Percentiles rank a stretch among this genome's conserved stretches.
phyloP scores from a whole-genome alignment of 2,329 filamentous ascomycete genomes.

The Fusarium camptoceras region DNA sequence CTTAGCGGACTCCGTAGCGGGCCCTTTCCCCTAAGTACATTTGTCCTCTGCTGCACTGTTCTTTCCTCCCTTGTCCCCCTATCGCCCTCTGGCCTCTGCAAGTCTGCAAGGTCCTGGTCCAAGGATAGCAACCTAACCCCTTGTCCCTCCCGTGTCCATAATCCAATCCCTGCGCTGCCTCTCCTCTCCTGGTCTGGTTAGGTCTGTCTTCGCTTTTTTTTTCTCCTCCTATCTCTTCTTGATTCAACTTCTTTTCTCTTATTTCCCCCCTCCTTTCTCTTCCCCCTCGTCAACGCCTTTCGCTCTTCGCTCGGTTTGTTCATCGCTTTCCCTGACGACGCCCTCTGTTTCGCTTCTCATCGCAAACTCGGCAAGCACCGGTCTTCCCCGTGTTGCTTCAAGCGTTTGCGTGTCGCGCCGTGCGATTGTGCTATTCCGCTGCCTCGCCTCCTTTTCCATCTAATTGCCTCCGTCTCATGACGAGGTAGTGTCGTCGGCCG shows the following conservation, averaged over 20 bases:
- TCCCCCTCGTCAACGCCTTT: slow-evolving; percentile 46
- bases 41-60: slow-evolving; percentile 9
- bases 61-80: slow-evolving; percentile 40
- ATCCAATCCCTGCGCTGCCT: slow-evolving; percentile 44
- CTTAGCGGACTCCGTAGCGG: slow-evolving; percentile 38
- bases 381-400: slow-evolving; percentile 35
- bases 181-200: slow-evolving; percentile 40
- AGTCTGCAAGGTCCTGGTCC: slow-evolving; percentile 41
- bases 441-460: slow-evolving; percentile 29
- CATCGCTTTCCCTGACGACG: slow-evolving; percentile 43
- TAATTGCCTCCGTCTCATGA: slow-evolving; percentile 42
- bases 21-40: slow-evolving; percentile 28
- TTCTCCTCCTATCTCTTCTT: slow-evolving; percentile 45
- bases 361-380: slow-evolving; percentile 41
- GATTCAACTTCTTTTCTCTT: slow-evolving; percentile 42
- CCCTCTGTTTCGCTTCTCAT: slow-evolving; percentile 27
- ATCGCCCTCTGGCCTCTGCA: slow-evolving; percentile 32
- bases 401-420: slow-evolving; percentile 38
- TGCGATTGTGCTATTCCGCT: slow-evolving; percentile 28
- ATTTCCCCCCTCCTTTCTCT: slow-evolving; percentile 39
- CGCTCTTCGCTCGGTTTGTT: slow-evolving; percentile 45
- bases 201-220: slow-evolving; percentile 43
- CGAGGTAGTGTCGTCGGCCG: slow-evolving; percentile 36
- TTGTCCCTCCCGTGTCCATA: slow-evolving; percentile 46
- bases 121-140: slow-evolving; percentile 45